phyloP scores from a whole-genome alignment of 1,284 basidiomycete species.

The Tilletiopsis washingtonensis region DNA sequence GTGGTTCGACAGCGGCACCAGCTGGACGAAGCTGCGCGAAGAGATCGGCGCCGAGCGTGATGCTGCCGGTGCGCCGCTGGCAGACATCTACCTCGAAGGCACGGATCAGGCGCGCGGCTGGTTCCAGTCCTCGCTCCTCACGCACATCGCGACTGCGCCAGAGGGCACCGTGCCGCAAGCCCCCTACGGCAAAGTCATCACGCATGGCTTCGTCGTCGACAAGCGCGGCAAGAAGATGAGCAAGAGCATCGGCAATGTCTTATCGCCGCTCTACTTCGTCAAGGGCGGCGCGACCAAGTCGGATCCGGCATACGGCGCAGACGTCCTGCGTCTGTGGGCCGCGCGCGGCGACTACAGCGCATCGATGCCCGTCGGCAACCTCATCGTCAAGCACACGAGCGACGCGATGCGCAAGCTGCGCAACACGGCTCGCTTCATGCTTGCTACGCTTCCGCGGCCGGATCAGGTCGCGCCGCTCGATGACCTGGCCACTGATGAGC shows the following conservation, averaged over 20 bases:
- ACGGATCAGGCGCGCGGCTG: conserved; percentile 97
- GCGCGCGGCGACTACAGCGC: conserved; percentile 83
- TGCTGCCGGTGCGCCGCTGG: conserved; percentile 49
- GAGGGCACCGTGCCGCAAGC: conserved; percentile 11
- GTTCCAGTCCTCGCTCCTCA: conserved; percentile 94
- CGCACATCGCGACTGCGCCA: conserved; percentile 57
- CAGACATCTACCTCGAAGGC: conserved; percentile 89
- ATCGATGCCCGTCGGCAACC: conserved; percentile 77
- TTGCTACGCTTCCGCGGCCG: conserved; percentile 59
- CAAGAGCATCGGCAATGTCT: conserved; percentile 88
- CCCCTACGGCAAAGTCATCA: conserved; percentile 77
- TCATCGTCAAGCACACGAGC: conserved; percentile 66
- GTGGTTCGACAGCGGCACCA: conserved; percentile 97
- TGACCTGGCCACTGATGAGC: too few species aligned
- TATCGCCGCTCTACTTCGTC: conserved; percentile 75
- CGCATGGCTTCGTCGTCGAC: conserved; percentile 95
- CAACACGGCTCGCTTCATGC: conserved; percentile 79
- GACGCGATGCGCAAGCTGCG: conserved; percentile 78
- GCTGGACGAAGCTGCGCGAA: conserved; percentile 65
- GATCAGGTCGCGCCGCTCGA: conserved; percentile 7
- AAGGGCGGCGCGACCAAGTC: conserved; percentile 59
- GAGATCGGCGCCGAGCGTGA: conserved; percentile 15
- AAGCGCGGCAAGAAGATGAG: conserved; percentile 93
- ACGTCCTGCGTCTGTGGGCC: conserved; percentile 82
- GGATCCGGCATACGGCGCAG: conserved; percentile 72